Base-by-base conservation (phyloP, 2,329 filamentous ascomycete genomes). In the Diaporthe eres region DNA sequence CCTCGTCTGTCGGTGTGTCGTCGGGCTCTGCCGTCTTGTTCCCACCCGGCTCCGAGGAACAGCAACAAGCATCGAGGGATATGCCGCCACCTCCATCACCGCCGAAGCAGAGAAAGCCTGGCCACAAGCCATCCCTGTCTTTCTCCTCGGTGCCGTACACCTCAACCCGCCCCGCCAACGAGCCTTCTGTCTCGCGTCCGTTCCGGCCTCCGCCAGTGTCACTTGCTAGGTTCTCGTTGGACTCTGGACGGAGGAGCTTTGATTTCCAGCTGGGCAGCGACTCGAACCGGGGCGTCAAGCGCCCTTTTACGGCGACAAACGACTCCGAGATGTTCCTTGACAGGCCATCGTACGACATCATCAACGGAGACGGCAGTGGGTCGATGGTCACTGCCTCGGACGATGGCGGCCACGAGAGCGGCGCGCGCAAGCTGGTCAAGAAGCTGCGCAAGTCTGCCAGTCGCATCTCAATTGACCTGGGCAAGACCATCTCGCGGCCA, bases 361-460 rank as follows among this genome's bases (percentile, higher is more conserved):
- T 81, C 0, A 83, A 84, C 3, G 82, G 83, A 19, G 84, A 85
- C 28, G 71, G 53, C n/a, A 78, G 73, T 10, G 77, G 77, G 7
- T 76, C 77, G 28, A 75, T 77, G 82, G 85, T 68, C 77, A 82
- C 61, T 79, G 81, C 78, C 75, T 71, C 75, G 74, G 72, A 74
- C 22, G 37, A 73, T 22, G 55, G 39, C 22, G 49, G 47, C 74
- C 75, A 79, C 55, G 73, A 81, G 78, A 25, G 81, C 79, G 72
- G 77, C 77, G 77, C 80, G 67, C 80, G 81, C 61, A 86, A 85
- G 77, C 83, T 86, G 31, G 84, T 85, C 74, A 90, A 90, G 85
- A 90, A 90, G 81, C 83, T 91, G 67, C 88, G 90, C 74, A 88
- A 89, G 82, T 87, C 85, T 10, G 83, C 86, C 74, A 86, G 86